Conservation (phyloP, 1,284 basidiomycete genomes). For the Rhizoctonia solani region DNA sequence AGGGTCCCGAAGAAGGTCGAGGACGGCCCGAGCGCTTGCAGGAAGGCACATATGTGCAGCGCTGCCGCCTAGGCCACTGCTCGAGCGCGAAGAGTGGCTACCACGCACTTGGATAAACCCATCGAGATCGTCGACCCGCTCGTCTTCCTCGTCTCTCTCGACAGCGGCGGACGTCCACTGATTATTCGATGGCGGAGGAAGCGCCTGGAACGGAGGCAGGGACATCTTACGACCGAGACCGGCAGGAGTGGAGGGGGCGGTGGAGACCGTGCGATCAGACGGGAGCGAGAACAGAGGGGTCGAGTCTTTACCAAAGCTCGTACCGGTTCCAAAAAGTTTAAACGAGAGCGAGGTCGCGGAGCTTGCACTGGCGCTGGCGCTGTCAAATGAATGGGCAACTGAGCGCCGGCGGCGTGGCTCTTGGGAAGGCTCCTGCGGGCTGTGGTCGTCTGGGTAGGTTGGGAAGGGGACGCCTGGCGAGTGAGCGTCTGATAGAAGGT, state of each 20-base stretch:
- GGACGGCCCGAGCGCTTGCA: constrained; percentile 20
- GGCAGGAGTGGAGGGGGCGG: constrained; percentile 15
- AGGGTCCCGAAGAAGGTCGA: constrained; percentile 33
- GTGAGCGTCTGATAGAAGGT: neutral
- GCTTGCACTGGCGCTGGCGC: constrained; percentile 12
- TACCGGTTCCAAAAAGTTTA: neutral
- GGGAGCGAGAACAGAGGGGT: neutral
- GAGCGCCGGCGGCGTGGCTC: constrained; percentile 2
- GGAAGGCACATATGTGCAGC: constrained; percentile 15
- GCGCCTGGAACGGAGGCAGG: constrained; percentile 33
- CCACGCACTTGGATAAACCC: constrained; percentile 11
- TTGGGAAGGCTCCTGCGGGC: constrained; percentile 6
- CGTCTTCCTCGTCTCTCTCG: neutral
- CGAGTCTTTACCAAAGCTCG: too few species aligned
- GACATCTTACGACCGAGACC: constrained; percentile 23
- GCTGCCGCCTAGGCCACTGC: constrained; percentile 12
- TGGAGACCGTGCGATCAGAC: constrained; percentile 4
- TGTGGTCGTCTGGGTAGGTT: neutral
- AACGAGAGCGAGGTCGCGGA: constrained; percentile 3
- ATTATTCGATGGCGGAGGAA: constrained; percentile 2
- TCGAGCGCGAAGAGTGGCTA: neutral
- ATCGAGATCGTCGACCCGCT: neutral
- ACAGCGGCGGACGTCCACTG: constrained; percentile 2
- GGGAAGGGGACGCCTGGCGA: constrained; percentile 27
- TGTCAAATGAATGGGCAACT: constrained; percentile 20